These are phyloP conservation scores for Alternaria sp. DNA, from an alignment of 2,329 filamentous ascomycete species.

Conservation along the genomic window DNA sequence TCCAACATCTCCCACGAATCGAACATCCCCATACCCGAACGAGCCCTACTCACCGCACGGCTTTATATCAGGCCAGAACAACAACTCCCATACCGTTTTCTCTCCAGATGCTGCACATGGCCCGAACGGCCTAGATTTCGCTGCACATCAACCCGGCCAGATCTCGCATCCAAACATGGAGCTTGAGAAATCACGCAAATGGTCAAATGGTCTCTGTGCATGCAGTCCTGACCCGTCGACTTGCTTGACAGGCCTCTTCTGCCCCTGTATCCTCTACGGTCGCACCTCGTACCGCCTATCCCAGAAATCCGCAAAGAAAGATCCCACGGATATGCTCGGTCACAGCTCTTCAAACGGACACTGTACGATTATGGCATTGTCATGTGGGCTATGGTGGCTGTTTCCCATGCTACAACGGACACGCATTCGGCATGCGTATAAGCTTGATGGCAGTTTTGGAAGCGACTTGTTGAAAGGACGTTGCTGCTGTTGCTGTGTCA, in stretches of 20 bases:
- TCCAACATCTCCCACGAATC: constrained; percentile 18
- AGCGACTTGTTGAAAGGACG: constrained; percentile 49
- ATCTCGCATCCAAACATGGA: constrained; percentile 56
- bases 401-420: constrained; percentile 51
- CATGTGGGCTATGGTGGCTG: constrained; percentile 52
- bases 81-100: constrained; percentile 46
- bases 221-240: constrained; percentile 49
- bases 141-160: constrained; percentile 51
- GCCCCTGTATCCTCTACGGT: constrained; percentile 57
- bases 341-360: constrained; percentile 50
- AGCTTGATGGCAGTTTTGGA: constrained; percentile 50
- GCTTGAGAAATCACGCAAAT: constrained; percentile 32
- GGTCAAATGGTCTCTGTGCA: constrained; percentile 47
- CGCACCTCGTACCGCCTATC: constrained; percentile 56
- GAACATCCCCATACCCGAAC: constrained; percentile 27
- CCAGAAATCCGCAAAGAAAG: constrained; percentile 49
- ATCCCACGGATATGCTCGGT: constrained; percentile 53
- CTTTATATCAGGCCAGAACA: constrained; percentile 33
- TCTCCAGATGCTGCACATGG: constrained; percentile 49
- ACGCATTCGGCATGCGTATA: constrained; percentile 55
- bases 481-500: constrained; percentile 55
- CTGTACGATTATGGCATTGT: constrained; percentile 51
- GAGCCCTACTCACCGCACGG: constrained; percentile 49
- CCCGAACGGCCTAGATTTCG: constrained; percentile 51
- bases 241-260: constrained; percentile 53